phyloP scores from a whole-genome alignment of 1,284 basidiomycete species.

The Farysia itapuensis region DNA sequence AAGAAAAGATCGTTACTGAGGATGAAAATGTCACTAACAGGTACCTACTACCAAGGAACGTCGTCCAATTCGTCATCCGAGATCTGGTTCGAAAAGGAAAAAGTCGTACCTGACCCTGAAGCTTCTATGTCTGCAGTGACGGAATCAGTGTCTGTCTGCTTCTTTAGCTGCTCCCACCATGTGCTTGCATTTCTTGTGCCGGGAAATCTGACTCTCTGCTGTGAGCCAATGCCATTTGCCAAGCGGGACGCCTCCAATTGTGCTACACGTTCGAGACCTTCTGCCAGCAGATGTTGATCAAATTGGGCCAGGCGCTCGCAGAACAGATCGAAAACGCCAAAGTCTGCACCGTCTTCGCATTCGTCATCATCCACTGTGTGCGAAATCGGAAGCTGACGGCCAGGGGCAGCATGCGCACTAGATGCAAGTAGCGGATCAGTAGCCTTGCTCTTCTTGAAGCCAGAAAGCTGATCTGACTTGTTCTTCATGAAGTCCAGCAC shows the following conservation, averaged over 20 bases:
- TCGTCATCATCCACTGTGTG: constrained; percentile 16
- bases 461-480: constrained; percentile 61
- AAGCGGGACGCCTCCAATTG: constrained; percentile 7
- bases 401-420: constrained; percentile 1
- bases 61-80: constrained; percentile 7
- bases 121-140: background rate
- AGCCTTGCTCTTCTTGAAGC: constrained; percentile 56
- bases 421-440: background rate
- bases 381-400: constrained; percentile 13
- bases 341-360: constrained; percentile 31
- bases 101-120: background rate
- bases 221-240: no score
- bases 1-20: no score
- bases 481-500: constrained; percentile 62
- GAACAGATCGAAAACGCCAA: constrained; percentile 37
- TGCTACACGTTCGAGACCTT: constrained; percentile 19
- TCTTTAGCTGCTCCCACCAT: constrained; percentile 7
- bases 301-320: constrained; percentile 31
- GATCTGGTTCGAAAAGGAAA: constrained; percentile 1
- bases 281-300: constrained; percentile 17
- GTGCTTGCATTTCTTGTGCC: background rate
- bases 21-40: no score
- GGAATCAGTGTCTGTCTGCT: background rate
- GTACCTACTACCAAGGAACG: constrained; percentile 20
- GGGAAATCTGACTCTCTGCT: background rate